Base-by-base conservation (phyloP, 768 basidiomycete species). In the Panellus pusillus region DNA sequence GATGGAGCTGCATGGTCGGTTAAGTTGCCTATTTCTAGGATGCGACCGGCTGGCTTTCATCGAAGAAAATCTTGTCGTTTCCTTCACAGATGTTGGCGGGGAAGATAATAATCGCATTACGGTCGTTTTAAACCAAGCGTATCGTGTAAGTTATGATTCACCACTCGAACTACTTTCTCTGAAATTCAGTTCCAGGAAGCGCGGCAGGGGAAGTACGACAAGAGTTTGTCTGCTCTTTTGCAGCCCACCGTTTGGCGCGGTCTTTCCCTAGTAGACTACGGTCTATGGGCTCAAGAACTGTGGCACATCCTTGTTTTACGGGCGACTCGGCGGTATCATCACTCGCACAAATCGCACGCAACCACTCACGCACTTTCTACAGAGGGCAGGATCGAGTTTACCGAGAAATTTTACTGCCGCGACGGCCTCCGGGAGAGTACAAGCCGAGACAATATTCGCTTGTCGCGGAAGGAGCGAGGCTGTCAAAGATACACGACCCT, bases 261-360 rank as follows among this genome's bases (percentile, higher is more conserved):
- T 6, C 70, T 93, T 43, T 76, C 77, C 12, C 66, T 89, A 17
- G 71, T 77, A 35, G 85, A 87, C 65, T 89, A 89, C 66, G 70
- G 73, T n/a, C 70, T 76, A 31, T 93, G 92, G 91, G 83, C 87
- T 17, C 73, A 76, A 44, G 80, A 86, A 64, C 78, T 92, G 41
- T 93, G 91, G 92, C 82, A 89, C 64, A 79, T 89, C 48, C 72
- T 93, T 24, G 78, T 77, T 12, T 67, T 91, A 54, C 79, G 87
- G 19, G 80, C 85, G 12, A 82, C 80, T 53, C 82, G 91, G 49
- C 79, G 85, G 91, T 89, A 65, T 38, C 72, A 39, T 52, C n/a
- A 48, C 37, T 39, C 47, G 39, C 40, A 57, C 44, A 20, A 29
- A 42, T 45, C 41, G 14, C 35, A 27, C 15, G 15, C 15, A 29